Conservation (phyloP, 192 early-diverging fungal species). For the Mortierella hygrophila region DNA sequence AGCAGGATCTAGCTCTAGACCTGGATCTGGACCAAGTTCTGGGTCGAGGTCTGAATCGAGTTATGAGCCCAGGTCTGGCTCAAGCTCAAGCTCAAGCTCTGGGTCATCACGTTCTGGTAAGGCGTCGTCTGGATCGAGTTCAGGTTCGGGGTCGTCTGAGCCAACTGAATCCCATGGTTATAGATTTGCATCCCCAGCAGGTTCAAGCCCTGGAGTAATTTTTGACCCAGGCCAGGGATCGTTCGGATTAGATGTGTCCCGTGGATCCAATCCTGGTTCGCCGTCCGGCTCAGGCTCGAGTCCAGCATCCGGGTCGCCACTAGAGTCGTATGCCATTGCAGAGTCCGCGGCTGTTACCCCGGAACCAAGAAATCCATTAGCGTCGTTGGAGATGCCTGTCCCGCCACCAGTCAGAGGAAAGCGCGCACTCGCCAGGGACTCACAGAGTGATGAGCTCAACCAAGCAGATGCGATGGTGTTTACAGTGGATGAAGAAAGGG, state of each 20-base stretch:
- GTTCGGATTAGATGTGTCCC: no score
- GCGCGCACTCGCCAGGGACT: not conserved
- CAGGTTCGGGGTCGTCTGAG: not conserved
- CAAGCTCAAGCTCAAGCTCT: not conserved
- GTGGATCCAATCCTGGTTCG: not conserved
- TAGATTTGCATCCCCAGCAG: not conserved
- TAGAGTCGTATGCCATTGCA: not conserved
- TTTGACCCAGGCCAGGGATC: no score
- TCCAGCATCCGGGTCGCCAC: not conserved
- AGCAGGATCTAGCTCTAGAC: not conserved
- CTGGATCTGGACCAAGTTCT: not conserved
- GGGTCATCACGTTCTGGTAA: not conserved
- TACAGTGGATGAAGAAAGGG: not conserved
- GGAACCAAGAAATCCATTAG: not conserved
- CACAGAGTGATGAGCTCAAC: not conserved
- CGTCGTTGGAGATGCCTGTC: not conserved
- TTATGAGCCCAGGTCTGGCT: not conserved
- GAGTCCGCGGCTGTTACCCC: not conserved
- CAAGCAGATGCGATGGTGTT: not conserved
- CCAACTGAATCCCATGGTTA: not conserved
- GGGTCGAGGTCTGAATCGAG: not conserved
- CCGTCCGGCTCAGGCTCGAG: not conserved
- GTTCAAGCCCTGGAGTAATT: no score
- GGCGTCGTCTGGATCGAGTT: not conserved
- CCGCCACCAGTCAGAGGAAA: not conserved